Conservation (phyloP, 768 basidiomycete genomes). For the Termitomyces sp. region DNA sequence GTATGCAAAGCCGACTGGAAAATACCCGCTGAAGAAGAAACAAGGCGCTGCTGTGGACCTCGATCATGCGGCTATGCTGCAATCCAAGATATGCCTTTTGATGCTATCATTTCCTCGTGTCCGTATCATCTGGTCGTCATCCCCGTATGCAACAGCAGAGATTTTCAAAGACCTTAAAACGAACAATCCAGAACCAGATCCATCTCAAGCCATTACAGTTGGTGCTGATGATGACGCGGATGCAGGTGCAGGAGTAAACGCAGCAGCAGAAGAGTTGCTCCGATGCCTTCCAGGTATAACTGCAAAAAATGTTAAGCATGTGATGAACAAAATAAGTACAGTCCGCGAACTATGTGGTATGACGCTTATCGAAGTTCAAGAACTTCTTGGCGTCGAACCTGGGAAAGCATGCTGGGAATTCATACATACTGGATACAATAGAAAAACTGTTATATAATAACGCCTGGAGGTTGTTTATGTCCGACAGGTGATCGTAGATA, state of each 20-base stretch:
- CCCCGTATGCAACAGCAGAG: slow-evolving; percentile 85
- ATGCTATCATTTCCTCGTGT: slow-evolving; percentile 87
- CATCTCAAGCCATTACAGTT: slow-evolving; percentile 64
- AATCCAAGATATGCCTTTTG: slow-evolving; percentile 90
- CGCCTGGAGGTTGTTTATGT: too few relatives aligned
- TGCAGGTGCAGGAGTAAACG: slow-evolving; percentile 62
- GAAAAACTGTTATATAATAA: background rate
- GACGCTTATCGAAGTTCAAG: slow-evolving; percentile 55
- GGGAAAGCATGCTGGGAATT: slow-evolving; percentile 81
- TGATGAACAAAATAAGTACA: slow-evolving; percentile 76
- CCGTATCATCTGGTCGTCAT: slow-evolving; percentile 96
- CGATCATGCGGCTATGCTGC: slow-evolving; percentile 47
- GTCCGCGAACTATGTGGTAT: slow-evolving; percentile 73
- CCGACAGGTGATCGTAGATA: too few relatives aligned
- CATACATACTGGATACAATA: slow-evolving; percentile 51
- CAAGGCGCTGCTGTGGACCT: slow-evolving; percentile 21
- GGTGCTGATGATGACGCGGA: slow-evolving; percentile 77
- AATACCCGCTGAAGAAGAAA: slow-evolving; percentile 52
- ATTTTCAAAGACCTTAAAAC: slow-evolving; percentile 91
- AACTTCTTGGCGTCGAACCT: slow-evolving; percentile 72
- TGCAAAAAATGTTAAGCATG: slow-evolving; percentile 77
- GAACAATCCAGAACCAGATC: slow-evolving; percentile 77
- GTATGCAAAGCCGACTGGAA: slow-evolving; percentile 55
- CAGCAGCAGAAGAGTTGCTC: slow-evolving; percentile 77
- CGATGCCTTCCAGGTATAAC: slow-evolving; percentile 80